Percentiles rank a stretch among this genome's conserved stretches.
Evolutionary conservation across 148 eudicot genomes (phyloP).

Genomic region (Cornus suecica): DNA sequence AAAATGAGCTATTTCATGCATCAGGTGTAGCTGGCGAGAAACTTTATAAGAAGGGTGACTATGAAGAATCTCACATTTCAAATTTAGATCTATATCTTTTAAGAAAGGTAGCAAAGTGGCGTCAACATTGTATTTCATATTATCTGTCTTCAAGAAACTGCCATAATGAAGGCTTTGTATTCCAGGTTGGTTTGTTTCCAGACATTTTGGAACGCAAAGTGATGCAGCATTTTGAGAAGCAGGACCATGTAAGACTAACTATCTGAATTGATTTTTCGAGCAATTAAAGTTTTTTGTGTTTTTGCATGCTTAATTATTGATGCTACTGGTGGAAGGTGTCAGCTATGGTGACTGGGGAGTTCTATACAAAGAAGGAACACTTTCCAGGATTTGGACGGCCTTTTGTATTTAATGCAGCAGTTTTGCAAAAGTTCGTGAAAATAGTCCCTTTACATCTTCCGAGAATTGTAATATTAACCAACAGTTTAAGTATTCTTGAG

Average conservation of each 20-base stretch:
- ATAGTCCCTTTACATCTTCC: slow-evolving; percentile 1
- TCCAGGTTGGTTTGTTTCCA: slow-evolving; percentile 93
- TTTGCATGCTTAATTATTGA: slow-evolving; percentile 15
- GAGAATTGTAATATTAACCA: not conserved
- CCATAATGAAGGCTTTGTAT: slow-evolving; percentile 11
- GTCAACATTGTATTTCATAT: slow-evolving; percentile 5
- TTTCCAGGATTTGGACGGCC: slow-evolving; percentile 99
- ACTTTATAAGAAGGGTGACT: slow-evolving; percentile 69
- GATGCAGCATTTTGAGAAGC: slow-evolving; percentile 61
- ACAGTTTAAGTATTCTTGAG: slow-evolving; percentile 1
- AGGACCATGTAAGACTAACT: slow-evolving; percentile 63
- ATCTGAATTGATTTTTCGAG: slow-evolving; percentile 4
- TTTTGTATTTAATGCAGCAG: slow-evolving; percentile 75
- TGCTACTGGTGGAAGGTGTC: slow-evolving; percentile 61
- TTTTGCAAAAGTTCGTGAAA: slow-evolving; percentile 63
- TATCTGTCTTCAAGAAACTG: slow-evolving; percentile 11
- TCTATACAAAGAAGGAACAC: slow-evolving; percentile 81
- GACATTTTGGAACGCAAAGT: slow-evolving; percentile 86
- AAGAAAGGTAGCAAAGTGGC: slow-evolving; percentile 54
- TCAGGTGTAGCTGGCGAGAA: slow-evolving; percentile 65
- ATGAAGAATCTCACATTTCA: slow-evolving; percentile 50
- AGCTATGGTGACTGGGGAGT: slow-evolving; percentile 94
- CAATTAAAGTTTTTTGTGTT: slow-evolving; percentile 1
- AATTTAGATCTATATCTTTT: slow-evolving; percentile 71
- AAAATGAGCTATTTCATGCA: slow-evolving; percentile 51